A percentile compares a stretch with the other conserved stretches of the same genome.
Conservation (phyloP, 257 asterid species). For the Paraleonurus japonicus region DNA sequence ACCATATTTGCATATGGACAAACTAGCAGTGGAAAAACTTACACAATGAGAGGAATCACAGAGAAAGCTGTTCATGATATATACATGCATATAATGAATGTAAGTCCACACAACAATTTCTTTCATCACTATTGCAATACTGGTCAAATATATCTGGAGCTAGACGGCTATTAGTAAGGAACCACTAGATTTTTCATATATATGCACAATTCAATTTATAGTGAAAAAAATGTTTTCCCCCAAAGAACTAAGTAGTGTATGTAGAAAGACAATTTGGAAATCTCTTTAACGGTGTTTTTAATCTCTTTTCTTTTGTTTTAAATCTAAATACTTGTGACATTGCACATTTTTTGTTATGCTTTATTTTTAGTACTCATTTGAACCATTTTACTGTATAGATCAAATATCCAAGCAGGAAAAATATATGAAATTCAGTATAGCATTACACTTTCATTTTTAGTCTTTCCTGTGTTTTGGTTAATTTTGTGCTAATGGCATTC, state of each 20-base stretch:
- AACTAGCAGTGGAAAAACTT: conserved; percentile 97
- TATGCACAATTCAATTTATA: background rate
- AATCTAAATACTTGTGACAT: too few relatives aligned
- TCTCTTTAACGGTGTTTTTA: background rate
- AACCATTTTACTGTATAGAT: background rate
- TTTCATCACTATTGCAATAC: background rate
- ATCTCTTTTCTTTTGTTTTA: background rate
- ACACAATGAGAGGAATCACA: conserved; percentile 88
- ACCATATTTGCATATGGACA: conserved; percentile 97
- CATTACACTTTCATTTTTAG: background rate
- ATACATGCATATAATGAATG: conserved; percentile 78
- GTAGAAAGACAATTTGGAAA: conserved; percentile 12
- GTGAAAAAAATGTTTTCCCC: background rate
- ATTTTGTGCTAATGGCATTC: conserved; percentile 2
- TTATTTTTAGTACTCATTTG: background rate
- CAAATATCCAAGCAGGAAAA: background rate
- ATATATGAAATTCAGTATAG: background rate
- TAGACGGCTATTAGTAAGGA: background rate
- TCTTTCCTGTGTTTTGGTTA: background rate
- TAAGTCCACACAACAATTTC: conserved; percentile 35
- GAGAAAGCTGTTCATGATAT: conserved; percentile 94
- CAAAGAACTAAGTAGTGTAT: background rate
- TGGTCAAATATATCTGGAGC: background rate
- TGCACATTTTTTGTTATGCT: background rate
- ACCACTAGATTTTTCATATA: background rate